Evolutionary conservation across 805 yeast genomes (phyloP).

Genomic region (Candida nemodendra): DNA sequence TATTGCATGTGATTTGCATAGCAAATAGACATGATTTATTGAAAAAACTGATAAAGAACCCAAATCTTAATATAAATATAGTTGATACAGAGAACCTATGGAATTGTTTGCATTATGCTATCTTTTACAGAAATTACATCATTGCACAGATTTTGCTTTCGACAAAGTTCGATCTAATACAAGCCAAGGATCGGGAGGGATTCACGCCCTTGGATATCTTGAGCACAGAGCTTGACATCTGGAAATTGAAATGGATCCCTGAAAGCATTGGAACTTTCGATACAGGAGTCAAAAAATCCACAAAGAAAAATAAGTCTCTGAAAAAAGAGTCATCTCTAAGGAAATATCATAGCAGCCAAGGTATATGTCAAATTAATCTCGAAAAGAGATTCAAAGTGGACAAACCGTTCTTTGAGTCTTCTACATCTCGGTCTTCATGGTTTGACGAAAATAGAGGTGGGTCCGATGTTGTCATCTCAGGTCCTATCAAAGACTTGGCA

Average conservation of each 20-base stretch:
- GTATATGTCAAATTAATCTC: constrained; percentile 27
- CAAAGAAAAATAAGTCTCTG: constrained; percentile 33
- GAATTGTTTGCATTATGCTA: constrained; percentile 74
- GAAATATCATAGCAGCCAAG: not conserved
- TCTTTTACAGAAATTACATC: constrained; percentile 53
- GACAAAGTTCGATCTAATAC: constrained; percentile 35
- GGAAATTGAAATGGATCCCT: constrained; percentile 36
- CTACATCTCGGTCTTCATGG: constrained; percentile 4
- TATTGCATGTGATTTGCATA: constrained; percentile 56
- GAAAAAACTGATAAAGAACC: constrained; percentile 44
- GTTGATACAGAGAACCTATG: constrained; percentile 78
- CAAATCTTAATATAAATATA: constrained; percentile 43
- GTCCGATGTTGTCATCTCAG: constrained; percentile 57
- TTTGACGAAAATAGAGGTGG: constrained; percentile 44
- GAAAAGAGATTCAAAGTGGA: constrained; percentile 23
- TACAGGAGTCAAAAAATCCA: not conserved
- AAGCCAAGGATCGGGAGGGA: constrained; percentile 67
- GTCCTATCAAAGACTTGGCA: constrained; percentile 38
- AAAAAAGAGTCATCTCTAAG: not conserved
- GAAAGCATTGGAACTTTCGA: constrained; percentile 22
- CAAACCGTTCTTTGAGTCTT: constrained; percentile 5
- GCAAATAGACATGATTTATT: constrained; percentile 49
- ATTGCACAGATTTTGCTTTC: constrained; percentile 48
- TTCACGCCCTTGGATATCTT: constrained; percentile 71
- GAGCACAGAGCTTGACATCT: constrained; percentile 40